Conservation (phyloP, 2,329 filamentous ascomycete species). For the Corinectria fuckeliana region DNA sequence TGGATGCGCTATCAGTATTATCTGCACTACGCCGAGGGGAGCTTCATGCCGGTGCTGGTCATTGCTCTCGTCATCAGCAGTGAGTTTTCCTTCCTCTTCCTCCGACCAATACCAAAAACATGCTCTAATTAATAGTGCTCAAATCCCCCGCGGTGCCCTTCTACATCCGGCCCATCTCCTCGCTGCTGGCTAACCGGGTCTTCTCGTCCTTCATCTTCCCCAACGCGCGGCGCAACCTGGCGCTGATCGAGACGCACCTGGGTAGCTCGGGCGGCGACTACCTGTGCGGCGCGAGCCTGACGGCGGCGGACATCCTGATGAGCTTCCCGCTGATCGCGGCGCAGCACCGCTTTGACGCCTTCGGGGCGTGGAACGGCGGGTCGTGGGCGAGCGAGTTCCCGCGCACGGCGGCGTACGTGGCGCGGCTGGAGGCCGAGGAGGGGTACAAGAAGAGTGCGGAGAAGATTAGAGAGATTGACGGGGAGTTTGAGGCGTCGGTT, state of each 20-base stretch:
- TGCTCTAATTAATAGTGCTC: conserved; percentile 47
- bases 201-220: conserved; percentile 53
- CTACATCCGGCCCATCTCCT: conserved; percentile 59
- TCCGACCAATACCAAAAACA: not conserved
- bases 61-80: conserved; percentile 65
- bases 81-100: conserved; percentile 44
- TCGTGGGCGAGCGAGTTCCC: conserved; percentile 50
- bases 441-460: conserved; percentile 56
- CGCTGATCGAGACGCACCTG: conserved; percentile 58
- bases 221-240: conserved; percentile 55
- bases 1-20: conserved; percentile 69
- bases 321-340: conserved; percentile 59
- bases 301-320: conserved; percentile 60
- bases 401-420: conserved; percentile 55
- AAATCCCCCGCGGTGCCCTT: conserved; percentile 57
- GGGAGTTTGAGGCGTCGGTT: conserved; percentile 36
- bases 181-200: conserved; percentile 50
- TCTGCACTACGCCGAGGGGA: conserved; percentile 87
- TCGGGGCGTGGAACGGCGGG: conserved; percentile 51
- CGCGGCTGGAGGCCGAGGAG: conserved; percentile 51
- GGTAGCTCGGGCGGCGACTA: conserved; percentile 53
- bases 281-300: conserved; percentile 57
- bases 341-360: conserved; percentile 46
- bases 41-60: conserved; percentile 75
- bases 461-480: conserved; percentile 58